Percentiles rank a stretch among this genome's conserved stretches.
Evolutionary conservation across 805 yeast genomes (phyloP).

Genomic region (Nakazawaea holstii): DNA sequence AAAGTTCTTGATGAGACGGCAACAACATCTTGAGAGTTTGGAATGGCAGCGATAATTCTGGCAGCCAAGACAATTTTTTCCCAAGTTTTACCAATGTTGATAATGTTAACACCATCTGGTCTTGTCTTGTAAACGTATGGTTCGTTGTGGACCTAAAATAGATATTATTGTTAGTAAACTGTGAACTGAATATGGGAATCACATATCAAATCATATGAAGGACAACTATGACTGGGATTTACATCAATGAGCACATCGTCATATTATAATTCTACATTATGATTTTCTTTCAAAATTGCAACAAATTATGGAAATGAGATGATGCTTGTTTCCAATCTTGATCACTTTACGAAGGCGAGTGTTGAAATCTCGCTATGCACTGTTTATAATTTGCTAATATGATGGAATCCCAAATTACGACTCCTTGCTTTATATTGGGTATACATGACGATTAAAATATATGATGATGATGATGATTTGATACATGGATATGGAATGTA

Average conservation of each 20-base stretch:
- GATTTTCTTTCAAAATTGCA: too few species aligned
- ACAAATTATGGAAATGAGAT: too few species aligned
- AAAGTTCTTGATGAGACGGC: conserved; percentile 98
- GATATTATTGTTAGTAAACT: conserved; percentile 10
- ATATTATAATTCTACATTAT: too few species aligned
- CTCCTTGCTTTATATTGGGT: too few species aligned
- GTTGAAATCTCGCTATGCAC: too few species aligned
- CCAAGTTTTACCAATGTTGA: conserved; percentile 99
- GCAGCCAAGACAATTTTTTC: conserved; percentile 99
- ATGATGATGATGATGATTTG: not conserved
- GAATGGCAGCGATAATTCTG: conserved; percentile 98
- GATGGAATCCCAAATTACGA: too few species aligned
- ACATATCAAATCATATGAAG: not conserved
- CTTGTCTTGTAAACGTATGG: conserved; percentile 97
- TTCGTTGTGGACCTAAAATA: conserved; percentile 82
- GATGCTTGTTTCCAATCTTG: too few species aligned
- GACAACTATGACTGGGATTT: too few species aligned
- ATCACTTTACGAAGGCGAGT: too few species aligned
- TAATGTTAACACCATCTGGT: conserved; percentile 99
- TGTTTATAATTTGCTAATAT: too few species aligned
- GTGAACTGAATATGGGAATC: not conserved
- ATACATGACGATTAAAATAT: not conserved
- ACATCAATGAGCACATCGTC: too few species aligned
- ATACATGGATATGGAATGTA: conserved; percentile 18
- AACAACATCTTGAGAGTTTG: conserved; percentile 97